These are phyloP conservation scores for Stygiomarasmius scandens DNA, from an alignment of 1,284 basidiomycete species.

Conservation along the genomic window DNA sequence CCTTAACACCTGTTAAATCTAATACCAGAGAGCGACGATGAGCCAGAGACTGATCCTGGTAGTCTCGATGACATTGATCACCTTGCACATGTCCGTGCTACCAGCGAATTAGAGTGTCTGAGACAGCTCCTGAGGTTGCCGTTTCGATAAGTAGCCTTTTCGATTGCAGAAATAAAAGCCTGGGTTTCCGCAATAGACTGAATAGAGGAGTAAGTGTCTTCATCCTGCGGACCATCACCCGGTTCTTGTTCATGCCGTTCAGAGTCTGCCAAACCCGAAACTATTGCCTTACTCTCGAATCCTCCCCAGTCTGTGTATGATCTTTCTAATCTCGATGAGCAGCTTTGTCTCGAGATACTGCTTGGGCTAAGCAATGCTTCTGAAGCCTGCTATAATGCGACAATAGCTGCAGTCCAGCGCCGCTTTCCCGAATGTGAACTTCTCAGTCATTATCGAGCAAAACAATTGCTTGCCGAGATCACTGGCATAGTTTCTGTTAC, in stretches of 20 bases:
- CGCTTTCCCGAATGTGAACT: slow-evolving; percentile 24
- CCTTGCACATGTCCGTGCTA: too few relatives aligned
- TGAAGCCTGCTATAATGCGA: slow-evolving; percentile 23
- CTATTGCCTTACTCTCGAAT: slow-evolving; percentile 21
- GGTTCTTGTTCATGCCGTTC: not conserved
- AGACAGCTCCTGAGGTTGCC: slow-evolving; percentile 18
- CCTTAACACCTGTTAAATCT: too few relatives aligned
- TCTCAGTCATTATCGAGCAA: slow-evolving; percentile 27
- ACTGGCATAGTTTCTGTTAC: slow-evolving; percentile 28
- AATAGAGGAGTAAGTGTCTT: not conserved
- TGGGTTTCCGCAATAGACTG: slow-evolving; percentile 19
- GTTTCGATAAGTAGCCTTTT: slow-evolving; percentile 21
- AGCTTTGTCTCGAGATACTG: slow-evolving; percentile 29
- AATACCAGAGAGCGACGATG: too few relatives aligned
- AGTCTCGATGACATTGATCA: too few relatives aligned
- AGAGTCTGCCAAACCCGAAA: slow-evolving; percentile 22
- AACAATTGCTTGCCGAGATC: slow-evolving; percentile 24
- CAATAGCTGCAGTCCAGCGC: slow-evolving; percentile 14
- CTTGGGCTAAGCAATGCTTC: slow-evolving; percentile 25
- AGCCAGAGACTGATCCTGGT: too few relatives aligned
- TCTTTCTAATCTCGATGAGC: slow-evolving; percentile 24
- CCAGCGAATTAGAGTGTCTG: too few relatives aligned
- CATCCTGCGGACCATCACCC: not conserved
- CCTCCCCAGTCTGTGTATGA: slow-evolving; percentile 20
- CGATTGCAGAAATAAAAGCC: slow-evolving; percentile 23